These are phyloP conservation scores for Ceratobasidium sp. DNA, from an alignment of 1,284 basidiomycete species.

Conservation along the genomic window DNA sequence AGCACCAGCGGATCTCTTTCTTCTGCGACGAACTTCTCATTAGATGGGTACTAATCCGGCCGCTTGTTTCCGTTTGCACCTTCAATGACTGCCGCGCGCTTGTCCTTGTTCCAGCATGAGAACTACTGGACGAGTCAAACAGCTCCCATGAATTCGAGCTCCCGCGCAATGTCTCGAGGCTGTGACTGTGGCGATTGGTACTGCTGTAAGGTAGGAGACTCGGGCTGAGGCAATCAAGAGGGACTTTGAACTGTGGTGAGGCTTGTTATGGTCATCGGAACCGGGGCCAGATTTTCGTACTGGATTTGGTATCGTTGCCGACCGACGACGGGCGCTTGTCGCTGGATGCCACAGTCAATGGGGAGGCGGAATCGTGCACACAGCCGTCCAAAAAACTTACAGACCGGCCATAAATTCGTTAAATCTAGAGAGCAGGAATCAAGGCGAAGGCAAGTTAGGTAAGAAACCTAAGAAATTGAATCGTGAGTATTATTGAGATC, in stretches of 20 bases:
- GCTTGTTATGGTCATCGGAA: background rate
- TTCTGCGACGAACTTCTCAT: constrained; percentile 4
- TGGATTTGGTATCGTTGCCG: background rate
- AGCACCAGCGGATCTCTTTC: background rate
- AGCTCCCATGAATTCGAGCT: constrained; percentile 48
- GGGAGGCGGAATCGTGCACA: background rate
- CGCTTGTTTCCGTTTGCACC: constrained; percentile 7
- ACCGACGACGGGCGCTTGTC: constrained; percentile 26
- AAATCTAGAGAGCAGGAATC: background rate
- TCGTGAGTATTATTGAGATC: background rate
- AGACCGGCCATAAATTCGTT: constrained; percentile 12
- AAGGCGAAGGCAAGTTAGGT: background rate
- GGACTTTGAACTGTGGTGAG: constrained; percentile 1
- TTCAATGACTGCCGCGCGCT: background rate
- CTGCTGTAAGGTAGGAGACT: background rate
- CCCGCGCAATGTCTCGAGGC: constrained; percentile 33
- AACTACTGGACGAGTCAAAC: constrained; percentile 46
- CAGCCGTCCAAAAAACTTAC: constrained; percentile 3
- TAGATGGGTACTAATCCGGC: background rate
- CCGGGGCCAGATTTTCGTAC: background rate
- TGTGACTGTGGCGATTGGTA: too few relatives aligned
- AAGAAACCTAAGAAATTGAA: background rate
- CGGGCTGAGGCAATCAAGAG: constrained; percentile 14
- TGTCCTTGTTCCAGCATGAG: constrained; percentile 28
- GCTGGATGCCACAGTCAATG: background rate